Conservation (phyloP, 352 stramenopile genomes). For the Pythium guiyangense region DNA sequence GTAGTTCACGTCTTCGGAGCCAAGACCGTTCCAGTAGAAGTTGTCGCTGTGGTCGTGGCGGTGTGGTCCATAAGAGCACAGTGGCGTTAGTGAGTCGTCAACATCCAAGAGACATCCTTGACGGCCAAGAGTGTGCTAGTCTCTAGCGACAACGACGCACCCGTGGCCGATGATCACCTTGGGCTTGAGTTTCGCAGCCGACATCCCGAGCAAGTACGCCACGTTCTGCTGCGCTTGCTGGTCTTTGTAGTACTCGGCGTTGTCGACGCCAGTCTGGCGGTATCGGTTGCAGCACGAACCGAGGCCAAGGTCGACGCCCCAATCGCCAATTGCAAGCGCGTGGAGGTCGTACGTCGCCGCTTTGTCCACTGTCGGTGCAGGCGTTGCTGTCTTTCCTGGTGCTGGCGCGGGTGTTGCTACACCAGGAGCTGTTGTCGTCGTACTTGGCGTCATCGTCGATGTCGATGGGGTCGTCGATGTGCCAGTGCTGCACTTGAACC, state of each 20-base stretch:
- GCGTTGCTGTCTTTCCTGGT: constrained; percentile 6
- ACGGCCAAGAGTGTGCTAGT: not conserved
- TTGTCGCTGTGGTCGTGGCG: constrained; percentile 32
- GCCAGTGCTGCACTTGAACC: constrained; percentile 31
- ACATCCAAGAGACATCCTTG: too few relatives aligned
- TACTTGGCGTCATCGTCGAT: not conserved
- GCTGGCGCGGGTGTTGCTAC: constrained; percentile 5
- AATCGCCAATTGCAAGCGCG: constrained; percentile 68
- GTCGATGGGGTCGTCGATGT: constrained; percentile 1
- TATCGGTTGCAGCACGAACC: constrained; percentile 75
- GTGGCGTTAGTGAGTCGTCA: too few relatives aligned
- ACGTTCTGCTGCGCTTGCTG: constrained; percentile 66
- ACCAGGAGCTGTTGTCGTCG: not conserved
- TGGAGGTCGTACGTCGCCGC: constrained; percentile 46
- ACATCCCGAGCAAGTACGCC: constrained; percentile 51
- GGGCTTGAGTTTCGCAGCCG: constrained; percentile 51
- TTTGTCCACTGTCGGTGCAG: constrained; percentile 23
- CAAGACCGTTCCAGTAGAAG: constrained; percentile 73
- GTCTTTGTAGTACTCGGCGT: constrained; percentile 66
- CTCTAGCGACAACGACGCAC: constrained; percentile 17
- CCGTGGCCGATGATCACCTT: constrained; percentile 57
- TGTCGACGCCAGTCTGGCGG: constrained; percentile 47
- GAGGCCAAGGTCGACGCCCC: constrained; percentile 52
- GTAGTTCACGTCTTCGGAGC: constrained; percentile 60
- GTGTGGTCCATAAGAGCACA: too few relatives aligned